Conservation (phyloP, 2,329 filamentous ascomycete genomes). For the Westerdykella sp. region DNA sequence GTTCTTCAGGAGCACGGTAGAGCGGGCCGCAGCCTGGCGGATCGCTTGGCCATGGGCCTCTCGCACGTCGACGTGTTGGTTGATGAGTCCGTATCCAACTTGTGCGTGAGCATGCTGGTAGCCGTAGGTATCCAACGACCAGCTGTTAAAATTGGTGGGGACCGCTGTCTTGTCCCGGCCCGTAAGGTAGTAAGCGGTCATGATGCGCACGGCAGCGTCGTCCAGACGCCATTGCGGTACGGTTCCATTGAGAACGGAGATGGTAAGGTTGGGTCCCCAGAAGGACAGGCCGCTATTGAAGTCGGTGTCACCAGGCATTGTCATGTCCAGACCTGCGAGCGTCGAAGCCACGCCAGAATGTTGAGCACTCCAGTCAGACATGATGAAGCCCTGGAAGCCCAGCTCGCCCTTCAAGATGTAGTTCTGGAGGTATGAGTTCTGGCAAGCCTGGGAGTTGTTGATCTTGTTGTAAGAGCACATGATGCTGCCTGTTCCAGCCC, state of each 20-base stretch:
- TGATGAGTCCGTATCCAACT: slow-evolving; percentile 59
- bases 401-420: slow-evolving; percentile 71
- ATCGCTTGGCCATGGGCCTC: slow-evolving; percentile 66
- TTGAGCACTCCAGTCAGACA: slow-evolving; percentile 69
- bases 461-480: slow-evolving; percentile 66
- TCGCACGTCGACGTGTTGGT: slow-evolving; percentile 80
- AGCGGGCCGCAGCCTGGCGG: slow-evolving; percentile 69
- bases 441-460: slow-evolving; percentile 75
- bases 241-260: slow-evolving; percentile 83
- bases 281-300: slow-evolving; percentile 69
- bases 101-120: slow-evolving; percentile 59
- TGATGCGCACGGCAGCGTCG: slow-evolving; percentile 83
- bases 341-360: slow-evolving; percentile 62
- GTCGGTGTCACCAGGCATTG: slow-evolving; percentile 70
- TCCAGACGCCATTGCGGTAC: slow-evolving; percentile 81
- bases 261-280: slow-evolving; percentile 83
- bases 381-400: slow-evolving; percentile 72
- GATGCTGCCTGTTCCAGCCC: slow-evolving; percentile 45
- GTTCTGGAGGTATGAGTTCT: slow-evolving; percentile 72
- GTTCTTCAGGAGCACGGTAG: slow-evolving; percentile 78
- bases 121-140: slow-evolving; percentile 71
- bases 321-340: slow-evolving; percentile 73
- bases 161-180: slow-evolving; percentile 48
- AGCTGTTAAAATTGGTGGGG: slow-evolving; percentile 79
- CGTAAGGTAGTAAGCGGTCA: slow-evolving; percentile 60